These are phyloP conservation scores for Phaffia australis DNA, from an alignment of 768 basidiomycete species.

Conservation along the genomic window DNA sequence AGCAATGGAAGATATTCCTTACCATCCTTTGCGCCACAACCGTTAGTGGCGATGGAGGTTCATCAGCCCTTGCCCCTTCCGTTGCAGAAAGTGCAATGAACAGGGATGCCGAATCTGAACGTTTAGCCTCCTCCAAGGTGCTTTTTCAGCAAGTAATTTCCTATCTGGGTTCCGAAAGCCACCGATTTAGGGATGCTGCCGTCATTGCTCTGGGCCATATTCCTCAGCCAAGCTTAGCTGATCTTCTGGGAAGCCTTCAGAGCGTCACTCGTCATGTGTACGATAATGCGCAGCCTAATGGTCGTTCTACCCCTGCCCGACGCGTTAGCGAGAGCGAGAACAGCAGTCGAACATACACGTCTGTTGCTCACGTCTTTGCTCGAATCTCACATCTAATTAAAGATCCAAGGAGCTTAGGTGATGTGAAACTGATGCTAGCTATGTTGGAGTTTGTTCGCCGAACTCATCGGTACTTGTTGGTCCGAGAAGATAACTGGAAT, in stretches of 20 bases:
- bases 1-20: conserved; percentile 41
- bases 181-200: conserved; percentile 69
- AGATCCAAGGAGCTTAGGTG: conserved; percentile 55
- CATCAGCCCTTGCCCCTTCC: conserved; percentile 51
- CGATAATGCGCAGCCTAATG: conserved; percentile 47
- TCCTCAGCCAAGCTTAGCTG: conserved; percentile 61
- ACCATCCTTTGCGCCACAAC: conserved; percentile 70
- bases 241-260: conserved; percentile 72
- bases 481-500: conserved; percentile 61
- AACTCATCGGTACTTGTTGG: conserved; percentile 65
- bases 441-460: conserved; percentile 78
- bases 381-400: conserved; percentile 69
- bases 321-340: conserved; percentile 37
- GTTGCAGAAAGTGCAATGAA: conserved; percentile 47
- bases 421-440: conserved; percentile 62
- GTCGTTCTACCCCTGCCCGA: conserved; percentile 4
- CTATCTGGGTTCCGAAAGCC: conserved; percentile 76
- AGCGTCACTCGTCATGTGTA: conserved; percentile 72
- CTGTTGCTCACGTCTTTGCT: conserved; percentile 78
- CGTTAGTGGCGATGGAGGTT: conserved; percentile 44
- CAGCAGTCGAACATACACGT: conserved; percentile 71
- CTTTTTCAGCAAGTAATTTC: conserved; percentile 76
- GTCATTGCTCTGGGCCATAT: conserved; percentile 83
- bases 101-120: conserved; percentile 47
- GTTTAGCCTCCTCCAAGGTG: conserved; percentile 67